Evolutionary conservation across 2,329 filamentous ascomycete species (phyloP), one percentile per base, ranked within the genome.

Genomic region (Epichloe coenophiala): DNA sequence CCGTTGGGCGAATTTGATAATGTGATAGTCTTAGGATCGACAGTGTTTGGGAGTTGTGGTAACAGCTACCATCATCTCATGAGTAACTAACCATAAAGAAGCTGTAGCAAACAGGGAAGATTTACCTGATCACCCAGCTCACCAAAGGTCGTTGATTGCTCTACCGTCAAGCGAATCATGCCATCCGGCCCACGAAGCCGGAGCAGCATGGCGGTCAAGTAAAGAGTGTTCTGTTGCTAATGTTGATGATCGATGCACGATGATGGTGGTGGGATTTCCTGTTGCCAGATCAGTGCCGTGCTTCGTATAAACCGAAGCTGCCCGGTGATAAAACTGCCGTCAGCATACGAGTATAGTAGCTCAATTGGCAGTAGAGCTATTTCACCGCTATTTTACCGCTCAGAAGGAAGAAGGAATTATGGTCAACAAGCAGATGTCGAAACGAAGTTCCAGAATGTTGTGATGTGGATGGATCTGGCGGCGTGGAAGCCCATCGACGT

Each of bases 111-210:
- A n/a, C 17, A 19, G n/a, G 36, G 17, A 8, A 21, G 21, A 17
- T 50, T 53, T 63, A 81, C 78, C 68, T 75, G 69, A 27, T 70
- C 64, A 35, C 74, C 76, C 41, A 84, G 69, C n/a, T 78, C 70
- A 41, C 70, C 72, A 65, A 97, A 95, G 0, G 83, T 82, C 55
- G 86, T 82, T 41, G 77, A 75, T 47, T 83, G 78, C 59, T 90
- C 83, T 58, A 94, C 79, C 48, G 76, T 86, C 61, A 97, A 74
- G 59, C 93, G 85, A 68, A 90, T 84, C 75, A 93, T 93, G 71
- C 93, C 93, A 71, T 96, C 89, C 56, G 87, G 88, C 65, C 89
- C 89, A 61, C 90, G 84, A 59, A 95, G 86, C 67, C 90, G 81
- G 51, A 96, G 74, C 62, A 95, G 76, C 81, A 95, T 95, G 56